Base-by-base conservation (phyloP, 179 eudicot species). In the Silene coronaria region DNA sequence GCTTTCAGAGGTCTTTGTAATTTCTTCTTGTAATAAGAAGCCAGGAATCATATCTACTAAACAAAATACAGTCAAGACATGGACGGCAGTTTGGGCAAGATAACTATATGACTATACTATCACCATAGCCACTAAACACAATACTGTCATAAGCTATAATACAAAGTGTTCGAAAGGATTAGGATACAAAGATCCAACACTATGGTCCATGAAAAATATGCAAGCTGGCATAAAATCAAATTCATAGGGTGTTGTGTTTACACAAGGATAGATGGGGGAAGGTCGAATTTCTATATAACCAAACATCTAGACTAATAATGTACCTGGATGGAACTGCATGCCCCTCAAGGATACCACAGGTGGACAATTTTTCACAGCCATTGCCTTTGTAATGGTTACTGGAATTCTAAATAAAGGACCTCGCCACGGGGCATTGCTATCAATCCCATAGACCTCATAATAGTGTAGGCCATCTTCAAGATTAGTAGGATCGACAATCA, bases 361-460 rank as follows among this genome's bases (percentile, higher is more conserved):
- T 58, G 96, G 97, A 78, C 86, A 84, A 78, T 53, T 87, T 71
- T 76, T 77, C 77, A 96, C 86, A 79, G 78, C 60, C 81, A 78
- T 78, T 51, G 98, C 91, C 86, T 96, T 96, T 69, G 98, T 93
- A 72, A 96, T 84, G 60, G 98, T 96, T 23, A 96, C 74, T 48
- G 99, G 97, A 81, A 96, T 86, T 82, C 98, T 81, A 76, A 96
- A 96, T 53, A 96, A 85, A 67, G 99, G 97, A 68, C 99, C 99
- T 79, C 99, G 99, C 92, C 96, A 89, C 21, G 98, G 93, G 13
- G 97, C 87, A 72, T 84, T 88, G 89, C 90, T 86, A 75, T 96
- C 96, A 26, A 93, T 76, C 38, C 91, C 99, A 79, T 87, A 93
- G 42, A 96, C 77, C 83, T 96, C 99, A 80, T 42, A 86, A 72